phyloP scores from a whole-genome alignment of 257 asterid genomes.

The Nicotiana paniculata region DNA sequence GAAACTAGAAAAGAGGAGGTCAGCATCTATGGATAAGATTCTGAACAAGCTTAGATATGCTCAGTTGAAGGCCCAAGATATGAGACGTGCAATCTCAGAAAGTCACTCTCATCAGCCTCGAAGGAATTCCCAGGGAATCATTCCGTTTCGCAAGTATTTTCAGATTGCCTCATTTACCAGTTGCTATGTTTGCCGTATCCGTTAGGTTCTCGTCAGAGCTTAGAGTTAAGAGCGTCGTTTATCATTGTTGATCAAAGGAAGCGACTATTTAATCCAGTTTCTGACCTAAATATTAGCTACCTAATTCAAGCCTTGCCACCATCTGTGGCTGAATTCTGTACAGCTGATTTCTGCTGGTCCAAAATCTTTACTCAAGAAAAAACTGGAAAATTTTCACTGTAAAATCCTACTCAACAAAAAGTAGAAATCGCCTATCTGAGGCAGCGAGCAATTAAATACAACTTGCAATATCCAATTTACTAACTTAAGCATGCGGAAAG shows the following conservation, averaged over 20 bases:
- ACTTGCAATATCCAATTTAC: neutral
- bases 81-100: constrained; percentile 33
- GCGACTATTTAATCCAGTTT: neutral
- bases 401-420: neutral
- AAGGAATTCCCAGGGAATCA: constrained; percentile 12
- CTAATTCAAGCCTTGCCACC: neutral
- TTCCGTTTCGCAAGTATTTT: constrained; percentile 19
- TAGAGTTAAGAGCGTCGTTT: neutral
- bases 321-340: neutral
- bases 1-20: constrained; percentile 62
- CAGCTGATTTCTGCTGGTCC: neutral
- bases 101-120: constrained; percentile 15
- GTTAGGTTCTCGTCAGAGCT: neutral
- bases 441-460: too few relatives aligned
- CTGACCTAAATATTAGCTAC: neutral
- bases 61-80: constrained; percentile 40
- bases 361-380: neutral
- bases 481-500: neutral
- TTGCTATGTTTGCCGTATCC: constrained; percentile 31
- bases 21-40: constrained; percentile 55
- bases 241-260: neutral
- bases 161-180: constrained; percentile 23
- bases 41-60: constrained; percentile 42
- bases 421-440: neutral
- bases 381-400: neutral